phyloP scores from a whole-genome alignment of 495 filamentous ascomycete genomes.

The Hyaloscypha variabilis region DNA sequence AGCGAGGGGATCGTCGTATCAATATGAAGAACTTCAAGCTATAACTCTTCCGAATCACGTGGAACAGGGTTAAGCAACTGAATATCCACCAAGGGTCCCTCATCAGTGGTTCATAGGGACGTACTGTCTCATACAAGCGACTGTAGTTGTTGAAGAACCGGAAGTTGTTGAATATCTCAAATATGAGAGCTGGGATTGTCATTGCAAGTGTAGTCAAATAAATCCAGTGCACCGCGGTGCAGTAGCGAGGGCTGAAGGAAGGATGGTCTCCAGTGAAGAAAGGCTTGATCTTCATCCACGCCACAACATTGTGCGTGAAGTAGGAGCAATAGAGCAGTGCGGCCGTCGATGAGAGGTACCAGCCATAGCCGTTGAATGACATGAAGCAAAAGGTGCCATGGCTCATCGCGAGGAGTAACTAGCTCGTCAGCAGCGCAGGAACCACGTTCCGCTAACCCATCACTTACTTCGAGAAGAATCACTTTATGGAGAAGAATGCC shows the following conservation, averaged over 20 bases:
- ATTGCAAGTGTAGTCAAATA: conserved; percentile 43
- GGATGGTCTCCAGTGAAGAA: conserved; percentile 43
- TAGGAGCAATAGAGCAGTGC: conserved; percentile 50
- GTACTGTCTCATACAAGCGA: not conserved
- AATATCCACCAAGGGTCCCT: conserved; percentile 66
- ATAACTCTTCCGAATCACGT: conserved; percentile 56
- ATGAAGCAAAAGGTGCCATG: conserved; percentile 51
- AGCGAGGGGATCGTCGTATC: conserved; percentile 53
- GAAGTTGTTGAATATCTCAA: conserved; percentile 39
- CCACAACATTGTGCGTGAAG: conserved; percentile 50
- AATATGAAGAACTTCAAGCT: conserved; percentile 51
- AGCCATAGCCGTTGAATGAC: conserved; percentile 45
- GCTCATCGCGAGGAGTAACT: conserved; percentile 34
- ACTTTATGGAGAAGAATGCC: conserved; percentile 47
- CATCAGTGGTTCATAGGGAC: conserved; percentile 34
- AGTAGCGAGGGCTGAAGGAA: conserved; percentile 44
- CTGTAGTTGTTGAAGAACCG: conserved; percentile 39
- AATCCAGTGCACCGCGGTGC: conserved; percentile 49
- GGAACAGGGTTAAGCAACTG: conserved; percentile 52
- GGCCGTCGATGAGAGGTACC: conserved; percentile 49
- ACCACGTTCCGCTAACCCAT: not conserved
- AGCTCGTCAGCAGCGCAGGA: not conserved
- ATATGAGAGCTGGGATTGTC: not conserved
- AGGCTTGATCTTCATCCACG: conserved; percentile 52
- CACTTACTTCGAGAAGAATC: conserved; percentile 46